Evolutionary conservation across 768 basidiomycete species (phyloP).

Genomic region (Tricholoma saponaceum): DNA sequence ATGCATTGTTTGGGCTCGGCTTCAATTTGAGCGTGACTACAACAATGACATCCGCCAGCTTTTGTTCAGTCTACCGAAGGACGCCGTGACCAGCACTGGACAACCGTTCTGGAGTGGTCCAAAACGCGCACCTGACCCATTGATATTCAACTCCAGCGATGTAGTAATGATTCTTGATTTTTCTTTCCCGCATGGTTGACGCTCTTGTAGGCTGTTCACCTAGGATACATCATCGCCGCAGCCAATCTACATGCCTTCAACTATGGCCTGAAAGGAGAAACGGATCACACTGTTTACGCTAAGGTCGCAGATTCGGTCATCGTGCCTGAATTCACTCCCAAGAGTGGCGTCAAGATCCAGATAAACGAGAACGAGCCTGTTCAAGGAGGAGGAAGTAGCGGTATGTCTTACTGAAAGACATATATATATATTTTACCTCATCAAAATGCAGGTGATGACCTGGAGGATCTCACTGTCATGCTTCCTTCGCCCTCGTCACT

Average conservation of each 20-base stretch:
- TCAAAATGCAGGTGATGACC: conserved; percentile 43
- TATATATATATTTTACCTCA: conserved; percentile 11
- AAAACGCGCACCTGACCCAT: conserved; percentile 91
- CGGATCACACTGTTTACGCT: conserved; percentile 73
- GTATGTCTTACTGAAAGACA: conserved; percentile 22
- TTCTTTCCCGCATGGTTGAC: background rate
- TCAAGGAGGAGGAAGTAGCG: conserved; percentile 44
- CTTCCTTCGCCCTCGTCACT: conserved; percentile 88
- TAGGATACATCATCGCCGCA: conserved; percentile 86
- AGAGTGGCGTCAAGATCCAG: conserved; percentile 88
- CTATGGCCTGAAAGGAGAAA: conserved; percentile 92
- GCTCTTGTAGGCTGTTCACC: conserved; percentile 64
- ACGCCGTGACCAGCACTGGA: conserved; percentile 85
- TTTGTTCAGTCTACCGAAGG: conserved; percentile 91
- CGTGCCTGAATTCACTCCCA: conserved; percentile 92
- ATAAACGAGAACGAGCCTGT: conserved; percentile 90
- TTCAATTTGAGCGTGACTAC: conserved; percentile 93
- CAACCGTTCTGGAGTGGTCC: conserved; percentile 99
- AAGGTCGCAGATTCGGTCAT: conserved; percentile 79
- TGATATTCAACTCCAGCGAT: conserved; percentile 82
- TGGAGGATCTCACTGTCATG: conserved; percentile 54
- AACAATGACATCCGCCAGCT: conserved; percentile 92
- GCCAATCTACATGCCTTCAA: conserved; percentile 98
- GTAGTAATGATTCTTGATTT: conserved; percentile 40
- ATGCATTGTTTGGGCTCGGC: conserved; percentile 94